Conservation (phyloP, 169 alveolate genomes). For the Cryptosporidium ubiquitum region DNA sequence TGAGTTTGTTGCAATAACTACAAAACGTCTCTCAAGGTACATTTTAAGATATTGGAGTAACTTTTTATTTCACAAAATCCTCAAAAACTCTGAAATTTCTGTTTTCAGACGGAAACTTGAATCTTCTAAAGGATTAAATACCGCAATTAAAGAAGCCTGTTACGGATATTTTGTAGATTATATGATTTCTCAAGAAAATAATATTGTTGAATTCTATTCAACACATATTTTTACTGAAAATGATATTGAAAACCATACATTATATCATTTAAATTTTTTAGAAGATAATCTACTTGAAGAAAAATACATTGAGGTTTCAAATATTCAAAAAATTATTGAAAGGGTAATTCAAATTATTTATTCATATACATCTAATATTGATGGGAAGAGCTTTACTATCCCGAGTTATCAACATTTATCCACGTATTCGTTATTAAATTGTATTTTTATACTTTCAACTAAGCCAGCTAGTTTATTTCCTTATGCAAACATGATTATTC, state of each 20-base stretch:
- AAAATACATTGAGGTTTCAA: constrained; percentile 3
- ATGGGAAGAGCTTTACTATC: not conserved
- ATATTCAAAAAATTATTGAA: not conserved
- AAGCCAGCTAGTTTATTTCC: constrained; percentile 6
- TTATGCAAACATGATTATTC: not conserved
- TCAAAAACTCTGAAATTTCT: not conserved
- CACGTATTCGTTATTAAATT: constrained; percentile 13
- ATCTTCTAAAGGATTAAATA: not conserved
- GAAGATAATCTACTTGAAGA: not conserved
- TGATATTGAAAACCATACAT: not conserved
- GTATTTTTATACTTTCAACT: constrained; percentile 26
- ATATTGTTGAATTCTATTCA: not conserved
- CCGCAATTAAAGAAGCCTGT: not conserved
- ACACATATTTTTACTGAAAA: not conserved
- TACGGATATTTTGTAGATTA: not conserved
- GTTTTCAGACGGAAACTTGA: not conserved
- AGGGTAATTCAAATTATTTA: not conserved
- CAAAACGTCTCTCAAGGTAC: not conserved
- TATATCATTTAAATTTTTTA: not conserved
- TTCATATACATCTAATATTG: constrained; percentile 18
- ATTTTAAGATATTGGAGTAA: not conserved
- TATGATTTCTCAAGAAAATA: not conserved
- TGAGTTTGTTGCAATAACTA: not conserved
- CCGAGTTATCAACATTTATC: constrained; percentile 14
- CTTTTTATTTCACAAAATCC: not conserved